A percentile compares a stretch with the other conserved stretches of the same genome.
Conservation (phyloP, 116 monocot genomes). For the Iris pallida region DNA sequence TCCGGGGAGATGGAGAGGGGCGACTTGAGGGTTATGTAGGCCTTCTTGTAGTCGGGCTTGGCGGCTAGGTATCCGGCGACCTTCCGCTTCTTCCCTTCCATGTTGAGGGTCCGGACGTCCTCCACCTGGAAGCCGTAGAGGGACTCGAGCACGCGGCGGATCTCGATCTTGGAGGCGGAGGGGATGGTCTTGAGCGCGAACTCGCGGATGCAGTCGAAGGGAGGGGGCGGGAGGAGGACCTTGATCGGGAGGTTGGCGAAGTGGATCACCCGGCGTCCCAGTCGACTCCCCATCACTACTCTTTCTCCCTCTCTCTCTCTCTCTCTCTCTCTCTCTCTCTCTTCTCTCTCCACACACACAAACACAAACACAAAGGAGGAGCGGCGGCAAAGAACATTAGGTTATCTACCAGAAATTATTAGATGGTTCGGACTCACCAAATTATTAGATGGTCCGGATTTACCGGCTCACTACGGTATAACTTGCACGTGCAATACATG, state of each 20-base stretch:
- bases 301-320: neutral
- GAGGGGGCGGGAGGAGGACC: constrained; percentile 60
- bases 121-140: constrained; percentile 90
- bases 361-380: no score
- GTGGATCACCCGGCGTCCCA: constrained; percentile 79
- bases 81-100: constrained; percentile 89
- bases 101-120: constrained; percentile 85
- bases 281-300: constrained; percentile 58
- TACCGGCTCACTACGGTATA: no score
- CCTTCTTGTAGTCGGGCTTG: constrained; percentile 95
- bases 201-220: constrained; percentile 64
- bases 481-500: no score
- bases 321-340: no score
- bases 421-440: no score
- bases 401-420: no score
- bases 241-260: constrained; percentile 89
- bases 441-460: no score
- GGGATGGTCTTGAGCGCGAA: constrained; percentile 83
- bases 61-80: constrained; percentile 63
- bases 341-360: no score
- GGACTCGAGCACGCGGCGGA: constrained; percentile 82
- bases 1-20: constrained; percentile 64
- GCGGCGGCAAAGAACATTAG: no score
- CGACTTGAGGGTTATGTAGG: constrained; percentile 70
- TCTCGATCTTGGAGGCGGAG: constrained; percentile 92